Conservation (phyloP, 495 filamentous ascomycete species). For the Beverwykella pulmonaria region DNA sequence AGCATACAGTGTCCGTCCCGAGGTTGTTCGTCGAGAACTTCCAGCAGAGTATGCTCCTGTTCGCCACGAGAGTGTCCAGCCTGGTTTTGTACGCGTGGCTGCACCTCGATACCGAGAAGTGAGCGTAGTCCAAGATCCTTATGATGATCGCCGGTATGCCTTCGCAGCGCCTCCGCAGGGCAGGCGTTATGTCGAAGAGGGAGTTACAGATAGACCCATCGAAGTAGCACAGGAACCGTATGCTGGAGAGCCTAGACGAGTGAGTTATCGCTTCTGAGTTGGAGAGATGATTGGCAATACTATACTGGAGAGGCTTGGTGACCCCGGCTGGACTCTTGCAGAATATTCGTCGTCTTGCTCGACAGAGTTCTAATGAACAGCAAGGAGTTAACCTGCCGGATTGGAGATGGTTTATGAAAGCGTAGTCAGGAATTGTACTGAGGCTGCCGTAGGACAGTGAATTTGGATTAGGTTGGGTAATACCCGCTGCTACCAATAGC, state of each 20-base stretch:
- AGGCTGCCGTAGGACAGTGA: too few species aligned
- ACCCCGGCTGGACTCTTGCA: neutral
- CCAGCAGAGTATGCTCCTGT: slow-evolving; percentile 27
- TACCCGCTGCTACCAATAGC: too few species aligned
- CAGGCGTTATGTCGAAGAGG: slow-evolving; percentile 37
- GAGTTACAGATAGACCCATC: slow-evolving; percentile 15
- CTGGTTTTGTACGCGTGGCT: slow-evolving; percentile 25
- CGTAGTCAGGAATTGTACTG: too few species aligned
- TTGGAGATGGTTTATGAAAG: too few species aligned
- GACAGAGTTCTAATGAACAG: too few species aligned
- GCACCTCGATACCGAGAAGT: slow-evolving; percentile 37
- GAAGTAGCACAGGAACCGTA: slow-evolving; percentile 29
- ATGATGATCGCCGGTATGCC: slow-evolving; percentile 33
- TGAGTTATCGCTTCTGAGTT: slow-evolving; percentile 36
- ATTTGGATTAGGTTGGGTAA: too few species aligned
- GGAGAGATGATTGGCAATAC: neutral
- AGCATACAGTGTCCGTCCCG: slow-evolving; percentile 42
- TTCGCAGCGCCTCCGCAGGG: slow-evolving; percentile 13
- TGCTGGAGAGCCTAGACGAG: slow-evolving; percentile 20
- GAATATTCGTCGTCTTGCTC: too few species aligned
- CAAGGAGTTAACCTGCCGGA: too few species aligned
- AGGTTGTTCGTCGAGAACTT: slow-evolving; percentile 32
- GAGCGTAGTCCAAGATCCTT: slow-evolving; percentile 30
- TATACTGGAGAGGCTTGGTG: too few species aligned
- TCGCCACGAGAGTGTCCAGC: slow-evolving; percentile 38